Evolutionary conservation across 208 protist species (phyloP).

Genomic region (Leishmania major): DNA sequence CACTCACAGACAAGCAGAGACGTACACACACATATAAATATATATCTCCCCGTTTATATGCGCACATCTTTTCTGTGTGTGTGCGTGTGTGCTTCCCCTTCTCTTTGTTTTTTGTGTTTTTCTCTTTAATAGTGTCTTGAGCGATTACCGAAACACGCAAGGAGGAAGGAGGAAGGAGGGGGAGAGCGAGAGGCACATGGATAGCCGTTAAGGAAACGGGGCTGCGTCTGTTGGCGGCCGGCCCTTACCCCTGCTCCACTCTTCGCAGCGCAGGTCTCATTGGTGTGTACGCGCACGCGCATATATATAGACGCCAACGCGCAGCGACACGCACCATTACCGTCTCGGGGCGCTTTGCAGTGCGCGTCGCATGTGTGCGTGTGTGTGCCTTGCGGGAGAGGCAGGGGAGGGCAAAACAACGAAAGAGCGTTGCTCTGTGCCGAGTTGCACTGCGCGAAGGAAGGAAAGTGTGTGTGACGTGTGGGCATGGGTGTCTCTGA

Average conservation of each 20-base stretch:
- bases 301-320: neutral
- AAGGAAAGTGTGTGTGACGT: neutral
- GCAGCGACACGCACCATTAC: neutral
- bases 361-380: neutral
- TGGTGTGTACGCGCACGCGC: neutral
- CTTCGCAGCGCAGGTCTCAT: neutral
- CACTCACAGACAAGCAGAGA: neutral
- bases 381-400: neutral
- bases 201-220: neutral
- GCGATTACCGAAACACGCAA: neutral
- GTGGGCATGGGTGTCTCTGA: neutral
- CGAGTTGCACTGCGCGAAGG: neutral
- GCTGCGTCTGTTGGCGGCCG: neutral
- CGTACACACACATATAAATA: neutral
- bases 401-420: neutral
- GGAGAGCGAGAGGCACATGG: neutral
- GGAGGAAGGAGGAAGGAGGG: neutral
- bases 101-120: neutral
- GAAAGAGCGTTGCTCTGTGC: neutral
- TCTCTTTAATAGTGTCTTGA: neutral
- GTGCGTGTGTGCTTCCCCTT: neutral
- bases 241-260: neutral
- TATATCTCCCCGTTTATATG: too few relatives aligned
- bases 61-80: neutral
- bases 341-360: neutral